Base-by-base conservation (phyloP, 2,329 filamentous ascomycete genomes). In the Fusarium sororula region DNA sequence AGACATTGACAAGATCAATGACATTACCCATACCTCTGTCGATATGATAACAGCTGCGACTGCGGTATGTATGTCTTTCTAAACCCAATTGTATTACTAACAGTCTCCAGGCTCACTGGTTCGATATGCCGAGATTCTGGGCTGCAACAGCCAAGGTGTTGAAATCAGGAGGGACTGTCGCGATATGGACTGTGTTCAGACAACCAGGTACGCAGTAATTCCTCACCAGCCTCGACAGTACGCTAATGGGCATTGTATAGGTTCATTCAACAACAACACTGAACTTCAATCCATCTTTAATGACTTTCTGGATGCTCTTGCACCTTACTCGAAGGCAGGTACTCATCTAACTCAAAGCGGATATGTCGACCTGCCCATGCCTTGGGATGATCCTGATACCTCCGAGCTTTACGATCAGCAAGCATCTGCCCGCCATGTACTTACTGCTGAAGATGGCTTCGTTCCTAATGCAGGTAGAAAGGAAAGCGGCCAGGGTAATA, bases 81-180 rank as follows among this genome's bases (percentile, higher is more conserved):
- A 0, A 7, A 3, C 0, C 13, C 1, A 7, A 4, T 1, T 7
- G 4, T 6, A 1, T 9, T 28, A 39, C 17, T 11, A 1, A 54
- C 1, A 4, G 2, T 8, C 0, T 1, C 0, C 0, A 3, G 68
- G 68, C 68, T 9, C 68, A 70, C 7, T 70, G 68, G 68, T 70
- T 70, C 0, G 47, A 70, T 1, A 70, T 70, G 68, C n/a, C 54
- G 8, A 37, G 15, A 12, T 70, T 70, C 14, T 70, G 68, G 68
- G 14, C 39, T 0, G 54, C 60, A 14, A 60, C 66, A n/a, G 68
- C 66, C 5, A 66, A 26, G 0, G 6, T 70, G 2, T 6, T 70
- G 15, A 70, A 61, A 2, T 42, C 54, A 5, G 54, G 60, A n/a
- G 66, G 68, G 1, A 70, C 68, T 0, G 22, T 70, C 7, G 66